Evolutionary conservation across 306 rosid genomes (phyloP).

Genomic region (Quercus berberidifolia): DNA sequence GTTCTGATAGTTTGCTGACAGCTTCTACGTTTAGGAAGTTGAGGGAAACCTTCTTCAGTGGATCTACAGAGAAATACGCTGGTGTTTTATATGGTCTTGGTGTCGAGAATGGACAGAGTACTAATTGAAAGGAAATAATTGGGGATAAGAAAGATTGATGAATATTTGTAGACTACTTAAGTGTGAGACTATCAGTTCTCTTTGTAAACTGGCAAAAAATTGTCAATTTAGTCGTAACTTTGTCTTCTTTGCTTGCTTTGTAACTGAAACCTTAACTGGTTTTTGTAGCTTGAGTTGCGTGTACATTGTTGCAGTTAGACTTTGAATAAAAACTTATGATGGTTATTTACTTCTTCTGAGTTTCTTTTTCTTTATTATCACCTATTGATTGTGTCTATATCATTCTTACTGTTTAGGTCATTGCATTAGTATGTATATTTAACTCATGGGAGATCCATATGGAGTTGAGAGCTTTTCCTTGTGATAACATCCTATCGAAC

Average conservation of each 20-base stretch:
- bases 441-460: background rate
- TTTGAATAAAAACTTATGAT: slow-evolving; percentile 44
- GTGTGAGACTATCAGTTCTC: slow-evolving; percentile 46
- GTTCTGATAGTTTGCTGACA: slow-evolving; percentile 66
- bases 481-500: background rate
- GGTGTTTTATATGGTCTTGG: slow-evolving; percentile 71
- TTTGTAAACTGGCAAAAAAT: slow-evolving; percentile 52
- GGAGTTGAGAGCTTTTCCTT: background rate
- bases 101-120: slow-evolving; percentile 54
- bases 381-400: background rate
- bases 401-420: background rate
- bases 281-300: slow-evolving; percentile 56
- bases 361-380: background rate
- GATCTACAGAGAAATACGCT: slow-evolving; percentile 54
- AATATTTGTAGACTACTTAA: slow-evolving; percentile 41
- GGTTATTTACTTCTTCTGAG: slow-evolving; percentile 8
- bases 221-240: slow-evolving; percentile 40
- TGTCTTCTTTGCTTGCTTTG: slow-evolving; percentile 34
- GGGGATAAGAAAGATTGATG: slow-evolving; percentile 28
- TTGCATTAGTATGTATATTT: background rate
- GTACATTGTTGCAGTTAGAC: slow-evolving; percentile 59
- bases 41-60: slow-evolving; percentile 57
- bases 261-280: slow-evolving; percentile 54
- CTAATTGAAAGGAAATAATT: slow-evolving; percentile 43
- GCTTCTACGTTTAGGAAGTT: slow-evolving; percentile 53